Percentiles rank a stretch among this genome's conserved stretches.
Evolutionary conservation across 2,329 filamentous ascomycete genomes (phyloP).

Genomic region (Myrmaecium sp.): DNA sequence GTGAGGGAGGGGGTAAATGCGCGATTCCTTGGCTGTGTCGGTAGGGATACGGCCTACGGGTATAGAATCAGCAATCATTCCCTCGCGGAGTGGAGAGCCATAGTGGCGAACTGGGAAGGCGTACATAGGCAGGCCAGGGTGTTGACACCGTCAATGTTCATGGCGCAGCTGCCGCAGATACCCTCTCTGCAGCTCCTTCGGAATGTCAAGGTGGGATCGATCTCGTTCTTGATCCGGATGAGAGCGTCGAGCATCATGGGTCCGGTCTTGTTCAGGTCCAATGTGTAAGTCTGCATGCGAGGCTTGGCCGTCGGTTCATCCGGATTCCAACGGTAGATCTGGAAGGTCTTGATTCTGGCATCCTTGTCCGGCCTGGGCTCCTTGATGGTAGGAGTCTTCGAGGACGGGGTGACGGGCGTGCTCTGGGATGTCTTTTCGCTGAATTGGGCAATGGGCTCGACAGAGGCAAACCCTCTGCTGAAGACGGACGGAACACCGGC

Average conservation of each 20-base stretch:
- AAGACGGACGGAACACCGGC: slow-evolving; percentile 16
- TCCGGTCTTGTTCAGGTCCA: slow-evolving; percentile 97
- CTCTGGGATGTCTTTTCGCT: slow-evolving; percentile 10
- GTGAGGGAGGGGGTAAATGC: slow-evolving; percentile 96
- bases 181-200: slow-evolving; percentile 91
- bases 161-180: slow-evolving; percentile 95
- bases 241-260: slow-evolving; percentile 96
- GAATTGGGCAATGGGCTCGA: slow-evolving; percentile 17
- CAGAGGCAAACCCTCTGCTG: slow-evolving; percentile 20
- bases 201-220: slow-evolving; percentile 93
- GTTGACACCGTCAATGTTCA: slow-evolving; percentile 99
- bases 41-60: slow-evolving; percentile 73
- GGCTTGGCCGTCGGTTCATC: slow-evolving; percentile 87
- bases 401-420: slow-evolving; percentile 24
- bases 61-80: not conserved
- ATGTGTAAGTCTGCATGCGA: slow-evolving; percentile 81
- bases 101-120: slow-evolving; percentile 20
- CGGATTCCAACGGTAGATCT: slow-evolving; percentile 98
- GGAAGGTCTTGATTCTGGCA: slow-evolving; percentile 75
- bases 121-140: slow-evolving; percentile 93
- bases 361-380: slow-evolving; percentile 41
- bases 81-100: not conserved
- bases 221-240: slow-evolving; percentile 97
- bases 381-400: slow-evolving; percentile 41
- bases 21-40: slow-evolving; percentile 62